Evolutionary conservation across 2,329 filamentous ascomycete genomes (phyloP), one percentile per base, ranked within the genome.

Genomic region (Drechslerella coelobrocha): DNA sequence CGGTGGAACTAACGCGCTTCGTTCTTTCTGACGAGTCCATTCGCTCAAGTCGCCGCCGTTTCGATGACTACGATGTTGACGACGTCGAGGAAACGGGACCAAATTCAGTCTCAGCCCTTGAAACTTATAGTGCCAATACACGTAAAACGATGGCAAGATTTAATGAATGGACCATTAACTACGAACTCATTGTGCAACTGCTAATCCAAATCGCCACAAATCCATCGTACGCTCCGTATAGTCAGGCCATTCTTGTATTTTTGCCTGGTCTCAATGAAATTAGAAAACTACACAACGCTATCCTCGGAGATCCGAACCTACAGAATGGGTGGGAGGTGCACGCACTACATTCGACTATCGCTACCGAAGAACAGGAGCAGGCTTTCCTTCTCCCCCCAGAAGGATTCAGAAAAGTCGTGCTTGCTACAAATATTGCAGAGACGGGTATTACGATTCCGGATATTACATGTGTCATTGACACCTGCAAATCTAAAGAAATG

Each of bases 371-470:
- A 72, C 94, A 99, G 78, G 93, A 99, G 79, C 88, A 89, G 31
- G 94, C 94, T 0, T 99, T 99, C 78, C 82, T 91, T 4, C 81
- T 96, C 0, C 94, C 94, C 4, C 91, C 92, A 0, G 84, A 83
- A 2, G 93, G 93, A 0, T 83, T 87, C 62, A 86, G 92, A 73
- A 99, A 99, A 80, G 94, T 99, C 73, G 93, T 99, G 1, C 84
- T 99, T 60, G 92, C 94, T 1, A 99, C 94, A 12, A 99, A 99
- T 77, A 99, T 99, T 78, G 94, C 94, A 2, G 94, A 99, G 79
- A 99, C 94, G 0, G 94, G 94, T 81, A 96, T 99, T 77, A 99
- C 94, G 0, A 99, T 99, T 74, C 94, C 94, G 0, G 94, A 99
- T 77, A 91, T 99, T 27, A 97, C 94, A 0, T 96, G 92, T 75